These are phyloP conservation scores for Metschnikowia koreensis DNA, from an alignment of 805 yeast species.

Conservation along the genomic window DNA sequence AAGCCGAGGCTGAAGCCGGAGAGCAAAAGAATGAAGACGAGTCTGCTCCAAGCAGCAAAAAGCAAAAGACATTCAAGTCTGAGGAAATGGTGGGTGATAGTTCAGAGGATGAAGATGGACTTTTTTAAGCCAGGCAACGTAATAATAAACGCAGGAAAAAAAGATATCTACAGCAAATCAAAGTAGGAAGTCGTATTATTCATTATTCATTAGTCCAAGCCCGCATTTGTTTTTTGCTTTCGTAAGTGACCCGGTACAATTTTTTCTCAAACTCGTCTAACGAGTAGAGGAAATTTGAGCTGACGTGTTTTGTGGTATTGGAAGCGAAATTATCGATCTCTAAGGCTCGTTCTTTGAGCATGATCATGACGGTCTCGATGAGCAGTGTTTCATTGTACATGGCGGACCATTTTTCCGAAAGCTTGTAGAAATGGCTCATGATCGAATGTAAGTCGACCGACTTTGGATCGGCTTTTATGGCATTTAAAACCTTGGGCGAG, in stretches of 20 bases:
- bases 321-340: slow-evolving; percentile 71
- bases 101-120: slow-evolving; percentile 41
- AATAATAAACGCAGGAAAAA: not conserved
- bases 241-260: slow-evolving; percentile 53
- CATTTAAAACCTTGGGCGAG: slow-evolving; percentile 65
- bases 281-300: slow-evolving; percentile 54
- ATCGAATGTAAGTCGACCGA: slow-evolving; percentile 67
- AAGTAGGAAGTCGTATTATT: not conserved
- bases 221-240: slow-evolving; percentile 41
- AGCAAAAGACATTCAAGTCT: slow-evolving; percentile 29
- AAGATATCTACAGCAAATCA: not conserved
- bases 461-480: slow-evolving; percentile 70
- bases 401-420: slow-evolving; percentile 75
- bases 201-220: slow-evolving; percentile 31
- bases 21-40: slow-evolving; percentile 19
- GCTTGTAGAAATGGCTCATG: slow-evolving; percentile 62
- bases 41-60: slow-evolving; percentile 14
- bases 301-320: slow-evolving; percentile 48
- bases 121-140: slow-evolving; percentile 9
- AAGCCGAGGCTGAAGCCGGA: not conserved
- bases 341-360: slow-evolving; percentile 64
- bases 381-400: slow-evolving; percentile 67
- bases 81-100: slow-evolving; percentile 43
- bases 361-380: slow-evolving; percentile 46
- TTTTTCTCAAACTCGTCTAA: slow-evolving; percentile 76